phyloP scores from a whole-genome alignment of 2,329 filamentous ascomycete species.

The Mycosphaerella sp. region DNA sequence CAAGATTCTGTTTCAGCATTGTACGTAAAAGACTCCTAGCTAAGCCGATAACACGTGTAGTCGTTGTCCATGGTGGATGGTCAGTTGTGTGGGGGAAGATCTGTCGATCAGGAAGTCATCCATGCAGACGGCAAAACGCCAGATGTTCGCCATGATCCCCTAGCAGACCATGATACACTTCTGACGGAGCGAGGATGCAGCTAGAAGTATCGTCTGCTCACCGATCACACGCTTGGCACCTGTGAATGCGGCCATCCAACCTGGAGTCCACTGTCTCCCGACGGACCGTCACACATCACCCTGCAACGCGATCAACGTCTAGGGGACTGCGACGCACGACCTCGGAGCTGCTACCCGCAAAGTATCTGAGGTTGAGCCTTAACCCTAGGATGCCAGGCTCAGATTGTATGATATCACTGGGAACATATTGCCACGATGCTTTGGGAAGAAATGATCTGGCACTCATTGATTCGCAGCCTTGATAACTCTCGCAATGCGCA shows the following conservation, averaged over 20 bases:
- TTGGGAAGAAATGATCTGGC: background rate
- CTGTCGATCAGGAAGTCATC: background rate
- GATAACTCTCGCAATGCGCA: background rate
- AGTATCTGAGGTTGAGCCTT: background rate
- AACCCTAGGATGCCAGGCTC: background rate
- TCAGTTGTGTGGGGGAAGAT: background rate
- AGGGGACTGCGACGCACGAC: background rate
- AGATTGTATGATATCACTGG: background rate
- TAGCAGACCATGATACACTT: background rate
- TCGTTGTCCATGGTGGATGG: background rate
- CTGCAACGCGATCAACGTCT: background rate
- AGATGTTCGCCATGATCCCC: background rate
- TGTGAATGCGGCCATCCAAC: too few relatives aligned
- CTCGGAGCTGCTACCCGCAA: background rate
- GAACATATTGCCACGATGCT: background rate
- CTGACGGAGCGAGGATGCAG: too few relatives aligned
- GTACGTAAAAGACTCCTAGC: too few relatives aligned
- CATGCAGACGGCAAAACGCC: background rate
- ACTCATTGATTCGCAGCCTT: background rate
- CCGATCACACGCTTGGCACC: too few relatives aligned
- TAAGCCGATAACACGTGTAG: too few relatives aligned
- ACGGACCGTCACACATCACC: background rate
- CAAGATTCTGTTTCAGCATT: too few relatives aligned
- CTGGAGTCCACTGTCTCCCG: background rate
- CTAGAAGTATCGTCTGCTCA: too few relatives aligned